A percentile compares a stretch with the other conserved stretches of the same genome.
phyloP scores from a whole-genome alignment of 441 rosid genomes.

The California macrophylla region DNA sequence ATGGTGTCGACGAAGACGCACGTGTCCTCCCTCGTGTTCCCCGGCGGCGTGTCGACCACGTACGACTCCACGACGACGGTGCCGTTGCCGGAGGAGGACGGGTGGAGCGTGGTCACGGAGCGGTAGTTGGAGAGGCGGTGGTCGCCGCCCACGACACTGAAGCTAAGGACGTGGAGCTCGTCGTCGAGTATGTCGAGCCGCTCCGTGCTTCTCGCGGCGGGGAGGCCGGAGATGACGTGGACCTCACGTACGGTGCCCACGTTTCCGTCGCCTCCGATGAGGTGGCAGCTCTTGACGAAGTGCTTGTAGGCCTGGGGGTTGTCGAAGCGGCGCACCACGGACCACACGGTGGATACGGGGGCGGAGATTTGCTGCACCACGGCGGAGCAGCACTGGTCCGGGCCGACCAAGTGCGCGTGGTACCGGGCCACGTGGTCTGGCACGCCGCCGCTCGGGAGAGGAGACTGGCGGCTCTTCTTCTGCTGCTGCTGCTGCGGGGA shows the following conservation, averaged over 20 bases:
- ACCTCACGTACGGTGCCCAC: conserved; percentile 73
- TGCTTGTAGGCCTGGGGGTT: conserved; percentile 77
- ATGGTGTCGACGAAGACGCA: conserved; percentile 81
- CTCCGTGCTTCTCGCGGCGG: conserved; percentile 83
- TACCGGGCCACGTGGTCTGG: no score
- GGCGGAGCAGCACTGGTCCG: no score
- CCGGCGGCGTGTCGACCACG: conserved; percentile 66
- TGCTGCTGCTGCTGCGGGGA: no score
- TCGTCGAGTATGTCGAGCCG: conserved; percentile 68
- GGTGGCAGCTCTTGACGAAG: conserved; percentile 60
- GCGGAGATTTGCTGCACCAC: conserved; percentile 17
- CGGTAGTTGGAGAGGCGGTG: conserved; percentile 63
- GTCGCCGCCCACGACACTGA: conserved; percentile 71
- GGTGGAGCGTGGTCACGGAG: conserved; percentile 68
- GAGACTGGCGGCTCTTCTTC: no score
- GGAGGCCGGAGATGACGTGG: conserved; percentile 63
- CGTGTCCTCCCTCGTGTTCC: conserved; percentile 61
- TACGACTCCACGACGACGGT: conserved; percentile 70
- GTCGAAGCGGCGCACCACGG: conserved; percentile 52
- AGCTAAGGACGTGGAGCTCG: conserved; percentile 50
- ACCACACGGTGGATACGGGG: conserved; percentile 55
- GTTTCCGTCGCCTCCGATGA: conserved; percentile 38
- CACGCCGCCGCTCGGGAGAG: no score
- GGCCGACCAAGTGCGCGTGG: no score
- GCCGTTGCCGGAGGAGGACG: conserved; percentile 33